Conservation (phyloP, 305 asterid species). For the Fraxinus angustifolia region DNA sequence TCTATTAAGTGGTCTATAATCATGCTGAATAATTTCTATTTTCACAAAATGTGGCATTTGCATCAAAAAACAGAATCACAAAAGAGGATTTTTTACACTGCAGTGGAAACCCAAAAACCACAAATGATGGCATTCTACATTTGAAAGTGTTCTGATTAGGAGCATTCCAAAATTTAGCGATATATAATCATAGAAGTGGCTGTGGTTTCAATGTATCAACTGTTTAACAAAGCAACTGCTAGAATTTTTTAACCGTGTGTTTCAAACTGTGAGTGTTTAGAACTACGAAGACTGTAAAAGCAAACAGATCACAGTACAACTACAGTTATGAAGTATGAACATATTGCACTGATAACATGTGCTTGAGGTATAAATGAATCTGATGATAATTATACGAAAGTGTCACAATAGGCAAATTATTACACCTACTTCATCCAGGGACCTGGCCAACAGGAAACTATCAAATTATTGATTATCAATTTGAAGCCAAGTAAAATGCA, state of each 20-base stretch:
- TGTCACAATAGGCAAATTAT: neutral
- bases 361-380: neutral
- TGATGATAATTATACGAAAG: neutral
- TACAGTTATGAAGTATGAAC: neutral
- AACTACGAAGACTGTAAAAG: neutral
- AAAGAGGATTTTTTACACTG: neutral
- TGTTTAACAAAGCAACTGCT: neutral
- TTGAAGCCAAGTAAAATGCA: neutral
- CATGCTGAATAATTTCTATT: neutral
- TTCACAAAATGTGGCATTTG: neutral
- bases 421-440: constrained; percentile 4
- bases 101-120: neutral
- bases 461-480: neutral
- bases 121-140: neutral
- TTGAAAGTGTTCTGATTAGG: neutral
- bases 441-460: neutral
- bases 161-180: neutral
- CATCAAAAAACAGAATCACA: neutral
- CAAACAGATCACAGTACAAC: neutral
- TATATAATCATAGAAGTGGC: neutral
- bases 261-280: neutral
- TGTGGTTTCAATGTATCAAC: neutral
- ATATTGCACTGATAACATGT: neutral
- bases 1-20: neutral
- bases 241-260: neutral